Conservation (phyloP, 2,329 filamentous ascomycete species). For the Verticillium nonalfalfae region DNA sequence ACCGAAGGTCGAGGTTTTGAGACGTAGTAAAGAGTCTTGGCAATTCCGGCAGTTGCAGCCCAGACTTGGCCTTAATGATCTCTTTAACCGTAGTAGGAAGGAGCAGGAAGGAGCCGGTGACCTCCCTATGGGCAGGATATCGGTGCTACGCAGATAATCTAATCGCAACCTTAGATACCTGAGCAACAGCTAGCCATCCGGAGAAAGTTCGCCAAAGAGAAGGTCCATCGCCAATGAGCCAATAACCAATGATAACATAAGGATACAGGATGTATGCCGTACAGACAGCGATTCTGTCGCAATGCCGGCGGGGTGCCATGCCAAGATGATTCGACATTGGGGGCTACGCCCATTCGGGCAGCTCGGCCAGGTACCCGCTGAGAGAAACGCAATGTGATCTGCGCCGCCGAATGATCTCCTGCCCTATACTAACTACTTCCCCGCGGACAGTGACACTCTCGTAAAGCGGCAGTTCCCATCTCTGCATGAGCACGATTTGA, state of each 20-base stretch:
- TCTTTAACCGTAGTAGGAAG: neutral
- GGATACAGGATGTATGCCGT: neutral
- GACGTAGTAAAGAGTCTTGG: neutral
- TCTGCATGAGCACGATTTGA: neutral
- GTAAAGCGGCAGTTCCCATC: constrained; percentile 4
- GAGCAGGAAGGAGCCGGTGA: neutral
- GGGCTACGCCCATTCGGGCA: constrained; percentile 9
- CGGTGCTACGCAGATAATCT: neutral
- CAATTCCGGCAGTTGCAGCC: neutral
- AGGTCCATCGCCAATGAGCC: neutral
- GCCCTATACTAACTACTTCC: constrained; percentile 8
- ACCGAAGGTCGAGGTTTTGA: too few species aligned
- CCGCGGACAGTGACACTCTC: constrained; percentile 2
- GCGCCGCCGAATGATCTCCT: constrained; percentile 10
- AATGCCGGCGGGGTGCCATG: neutral
- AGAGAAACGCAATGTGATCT: constrained; percentile 11
- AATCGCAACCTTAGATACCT: neutral
- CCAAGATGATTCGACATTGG: constrained; percentile 1
- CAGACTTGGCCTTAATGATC: neutral
- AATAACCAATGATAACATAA: neutral
- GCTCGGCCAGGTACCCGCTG: constrained; percentile 2
- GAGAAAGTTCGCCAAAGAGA: neutral
- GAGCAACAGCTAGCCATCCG: neutral
- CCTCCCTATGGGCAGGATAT: neutral
- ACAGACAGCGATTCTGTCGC: neutral